A percentile compares a stretch with the other conserved stretches of the same genome.
Conservation (phyloP, 163 green algal species). For the Volvox carteri region DNA sequence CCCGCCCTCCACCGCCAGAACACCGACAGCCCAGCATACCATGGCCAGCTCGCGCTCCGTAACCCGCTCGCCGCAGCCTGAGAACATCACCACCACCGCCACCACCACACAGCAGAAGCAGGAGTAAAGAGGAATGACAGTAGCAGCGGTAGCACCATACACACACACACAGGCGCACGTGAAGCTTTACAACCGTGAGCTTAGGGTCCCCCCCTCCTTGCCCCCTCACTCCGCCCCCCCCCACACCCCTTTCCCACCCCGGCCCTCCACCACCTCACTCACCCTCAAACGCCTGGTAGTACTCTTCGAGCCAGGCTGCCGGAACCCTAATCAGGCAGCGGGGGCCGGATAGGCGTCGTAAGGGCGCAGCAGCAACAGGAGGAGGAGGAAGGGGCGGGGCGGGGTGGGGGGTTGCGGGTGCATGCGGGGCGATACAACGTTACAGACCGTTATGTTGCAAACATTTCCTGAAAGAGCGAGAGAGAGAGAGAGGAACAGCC, state of each 20-base stretch:
- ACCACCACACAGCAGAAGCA: not conserved
- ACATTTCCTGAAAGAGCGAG: no score
- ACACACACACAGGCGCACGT: not conserved
- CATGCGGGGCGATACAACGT: no score
- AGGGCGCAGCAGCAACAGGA: no score
- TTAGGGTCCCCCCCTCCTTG: no score
- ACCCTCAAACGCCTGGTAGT: constrained; percentile 30
- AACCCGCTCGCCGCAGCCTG: constrained; percentile 1
- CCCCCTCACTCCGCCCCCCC: no score
- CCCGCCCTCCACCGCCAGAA: not conserved
- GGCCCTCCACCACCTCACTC: no score
- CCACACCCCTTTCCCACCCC: no score
- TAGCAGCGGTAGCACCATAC: not conserved
- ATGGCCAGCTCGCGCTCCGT: constrained; percentile 33
- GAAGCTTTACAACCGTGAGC: no score
- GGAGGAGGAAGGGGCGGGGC: not conserved
- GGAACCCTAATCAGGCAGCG: constrained; percentile 14
- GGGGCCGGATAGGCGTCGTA: no score
- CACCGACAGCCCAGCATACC: constrained; percentile 31
- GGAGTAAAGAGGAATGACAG: not conserved
- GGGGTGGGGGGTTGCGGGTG: not conserved
- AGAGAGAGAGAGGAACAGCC: no score
- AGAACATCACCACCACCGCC: no score
- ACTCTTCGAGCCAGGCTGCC: constrained; percentile 26
- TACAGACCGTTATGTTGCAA: no score